Percentiles rank a stretch among this genome's conserved stretches.
phyloP scores from a whole-genome alignment of 176 grass and related monocot species.

The Metroxylon sagu region DNA sequence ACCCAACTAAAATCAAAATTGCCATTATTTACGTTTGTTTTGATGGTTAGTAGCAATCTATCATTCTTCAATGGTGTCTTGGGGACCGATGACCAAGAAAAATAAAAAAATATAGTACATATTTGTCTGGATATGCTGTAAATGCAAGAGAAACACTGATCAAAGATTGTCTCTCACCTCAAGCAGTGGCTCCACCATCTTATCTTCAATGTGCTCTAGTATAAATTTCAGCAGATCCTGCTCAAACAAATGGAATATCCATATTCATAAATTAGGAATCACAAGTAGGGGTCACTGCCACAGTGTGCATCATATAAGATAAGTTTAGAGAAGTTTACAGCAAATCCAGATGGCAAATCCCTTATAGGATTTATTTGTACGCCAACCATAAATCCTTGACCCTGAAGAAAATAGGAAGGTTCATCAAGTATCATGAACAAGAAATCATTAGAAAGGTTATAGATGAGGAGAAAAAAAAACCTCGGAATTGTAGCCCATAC shows the following conservation, averaged over 20 bases:
- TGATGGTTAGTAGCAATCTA: background rate
- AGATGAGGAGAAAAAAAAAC: conserved; percentile 29
- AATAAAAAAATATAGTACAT: background rate
- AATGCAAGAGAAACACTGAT: background rate
- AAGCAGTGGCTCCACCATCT: conserved; percentile 63
- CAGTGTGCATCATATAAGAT: no score
- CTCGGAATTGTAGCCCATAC: conserved; percentile 95
- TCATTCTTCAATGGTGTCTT: background rate
- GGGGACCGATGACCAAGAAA: no score
- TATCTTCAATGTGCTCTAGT: conserved; percentile 86
- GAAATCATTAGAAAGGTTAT: background rate
- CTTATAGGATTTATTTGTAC: conserved; percentile 86
- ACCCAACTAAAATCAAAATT: background rate
- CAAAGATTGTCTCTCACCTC: conserved; percentile 45
- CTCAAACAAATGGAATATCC: conserved; percentile 15
- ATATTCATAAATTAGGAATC: background rate
- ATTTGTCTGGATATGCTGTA: conserved; percentile 3
- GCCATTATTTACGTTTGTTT: background rate
- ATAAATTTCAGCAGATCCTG: conserved; percentile 88
- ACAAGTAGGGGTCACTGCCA: no score
- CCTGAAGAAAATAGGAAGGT: conserved; percentile 34
- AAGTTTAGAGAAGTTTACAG: conserved; percentile 37
- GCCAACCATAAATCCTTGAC: conserved; percentile 99
- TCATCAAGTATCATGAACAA: no score
- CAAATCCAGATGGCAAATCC: conserved; percentile 91